phyloP scores from a whole-genome alignment of 148 eudicot genomes.

The Pharnaceum exiguum region DNA sequence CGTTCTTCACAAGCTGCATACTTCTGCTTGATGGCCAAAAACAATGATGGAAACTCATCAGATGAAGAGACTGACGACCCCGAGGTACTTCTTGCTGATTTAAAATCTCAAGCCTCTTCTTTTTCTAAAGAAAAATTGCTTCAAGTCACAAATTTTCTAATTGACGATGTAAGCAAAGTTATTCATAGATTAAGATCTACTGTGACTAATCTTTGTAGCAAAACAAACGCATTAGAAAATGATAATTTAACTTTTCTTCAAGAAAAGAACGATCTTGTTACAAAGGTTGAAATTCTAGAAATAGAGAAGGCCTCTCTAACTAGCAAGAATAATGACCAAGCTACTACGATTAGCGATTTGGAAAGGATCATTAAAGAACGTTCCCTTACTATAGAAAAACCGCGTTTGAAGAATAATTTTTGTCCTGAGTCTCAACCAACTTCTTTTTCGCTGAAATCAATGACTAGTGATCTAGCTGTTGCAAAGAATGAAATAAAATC shows the following conservation, averaged over 20 bases:
- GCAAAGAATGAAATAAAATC: no score
- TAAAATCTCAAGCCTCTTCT: background rate
- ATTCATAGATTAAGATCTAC: background rate
- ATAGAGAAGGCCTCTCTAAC: background rate
- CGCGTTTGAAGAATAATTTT: background rate
- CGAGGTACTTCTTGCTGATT: background rate
- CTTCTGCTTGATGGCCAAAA: background rate
- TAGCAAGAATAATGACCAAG: background rate
- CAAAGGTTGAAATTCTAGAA: background rate
- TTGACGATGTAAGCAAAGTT: background rate
- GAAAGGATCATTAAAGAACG: background rate
- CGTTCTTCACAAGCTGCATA: background rate
- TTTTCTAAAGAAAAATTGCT: background rate
- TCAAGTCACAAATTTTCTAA: background rate
- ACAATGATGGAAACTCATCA: no score
- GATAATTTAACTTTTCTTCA: background rate
- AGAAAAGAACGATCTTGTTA: background rate
- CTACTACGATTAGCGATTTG: no score
- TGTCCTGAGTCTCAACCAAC: background rate
- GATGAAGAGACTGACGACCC: background rate
- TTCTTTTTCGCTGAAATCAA: no score
- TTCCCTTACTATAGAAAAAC: background rate
- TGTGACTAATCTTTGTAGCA: background rate
- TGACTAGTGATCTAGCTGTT: no score
- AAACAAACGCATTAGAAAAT: background rate